Base-by-base conservation (phyloP, 148 eudicot species). In the Mesembryanthemum crystallinum region DNA sequence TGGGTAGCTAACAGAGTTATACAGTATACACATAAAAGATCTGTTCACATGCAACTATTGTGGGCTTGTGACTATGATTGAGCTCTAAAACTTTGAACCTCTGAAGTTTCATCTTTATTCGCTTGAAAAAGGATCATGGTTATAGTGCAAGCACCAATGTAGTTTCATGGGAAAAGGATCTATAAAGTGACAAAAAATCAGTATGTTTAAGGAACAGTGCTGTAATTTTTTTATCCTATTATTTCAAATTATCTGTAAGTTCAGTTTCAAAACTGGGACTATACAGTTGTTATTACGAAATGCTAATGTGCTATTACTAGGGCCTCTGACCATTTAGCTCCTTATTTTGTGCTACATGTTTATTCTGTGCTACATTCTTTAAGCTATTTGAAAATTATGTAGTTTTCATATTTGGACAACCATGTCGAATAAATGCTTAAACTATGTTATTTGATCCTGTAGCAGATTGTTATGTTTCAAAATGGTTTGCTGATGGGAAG, bases 391-490 rank as follows among this genome's bases (percentile, higher is more conserved):
- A 21, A 20, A 15, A 27, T 39, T 8, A 23, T 30, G 29, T 23
- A 20, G n/a, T 12, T 25, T 42, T 24, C 15, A 35, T 21, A 45
- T 51, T 65, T 5, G 4, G 27, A 67, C 30, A 64, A 29, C 23
- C 39, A 4, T 39, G 72, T 54, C 28, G 17, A 45, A 39, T 37
- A 8, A 29, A 55, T 37, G 45, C 17, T 71, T 52, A 12, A 23
- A 55, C 14, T 23, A 63, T 45, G 5, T 12, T 29, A 43, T 29
- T 10, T 61, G 14, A 39, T 71, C 24, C 15, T 74, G 23, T 39
- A 77, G 82, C 90, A 94, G 98, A 88, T 90, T 23, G 78, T 91
- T 78, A 86, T 88, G 97, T 88, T 91, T 59, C 97, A 87, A 77
- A 84, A 85, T 80, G 86, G 86, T 71, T 66, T 93, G 74, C 59